Base-by-base conservation (phyloP, 2,329 filamentous ascomycete genomes). In the Colletotrichum sp. region DNA sequence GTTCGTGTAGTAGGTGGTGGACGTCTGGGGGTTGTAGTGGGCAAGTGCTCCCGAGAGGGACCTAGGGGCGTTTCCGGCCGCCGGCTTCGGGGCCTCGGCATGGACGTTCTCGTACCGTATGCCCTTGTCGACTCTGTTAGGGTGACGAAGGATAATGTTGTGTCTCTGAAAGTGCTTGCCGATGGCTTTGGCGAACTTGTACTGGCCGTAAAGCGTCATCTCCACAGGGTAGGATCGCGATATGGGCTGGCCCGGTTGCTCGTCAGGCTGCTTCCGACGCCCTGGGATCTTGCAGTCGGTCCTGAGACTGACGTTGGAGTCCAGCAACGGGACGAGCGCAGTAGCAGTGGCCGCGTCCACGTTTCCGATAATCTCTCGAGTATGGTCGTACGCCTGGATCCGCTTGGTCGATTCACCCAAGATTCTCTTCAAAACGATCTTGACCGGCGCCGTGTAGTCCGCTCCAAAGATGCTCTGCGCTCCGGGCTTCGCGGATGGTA, bases 21-120 rank as follows among this genome's bases (percentile, higher is more conserved):
- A 75, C 7, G 75, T 67, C n/a, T 75, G 71, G 28, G 32, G 49
- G 66, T 63, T 75, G 57, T 76, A 76, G 7, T 75, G 66, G 18
- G 75, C 65, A 59, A 75, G 66, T 9, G 75, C 75, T 21, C 71
- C 72, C 5, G 75, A 72, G 34, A 71, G 77, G 78, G 83, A 72
- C 52, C 75, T 52, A 82, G 82, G 9, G 83, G 81, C 4, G 84
- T 83, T 10, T 4, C 84, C 85, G 24, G 49, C 36, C 13, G 49
- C 36, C 13, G 87, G 86, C 70, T 85, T 88, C 80, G 88, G 44
- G 10, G 44, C 86, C 79, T 87, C 85, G 82, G 86, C 88, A 82
- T 98, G 95, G 0, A 96, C 96, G 78, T 98, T 98, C 83, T 92
- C 90, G 18, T 97, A 91, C 63, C 92, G 91, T 69, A 94, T 91